Base-by-base conservation (phyloP, 805 yeast genomes). In the Yarrowia porcina region DNA sequence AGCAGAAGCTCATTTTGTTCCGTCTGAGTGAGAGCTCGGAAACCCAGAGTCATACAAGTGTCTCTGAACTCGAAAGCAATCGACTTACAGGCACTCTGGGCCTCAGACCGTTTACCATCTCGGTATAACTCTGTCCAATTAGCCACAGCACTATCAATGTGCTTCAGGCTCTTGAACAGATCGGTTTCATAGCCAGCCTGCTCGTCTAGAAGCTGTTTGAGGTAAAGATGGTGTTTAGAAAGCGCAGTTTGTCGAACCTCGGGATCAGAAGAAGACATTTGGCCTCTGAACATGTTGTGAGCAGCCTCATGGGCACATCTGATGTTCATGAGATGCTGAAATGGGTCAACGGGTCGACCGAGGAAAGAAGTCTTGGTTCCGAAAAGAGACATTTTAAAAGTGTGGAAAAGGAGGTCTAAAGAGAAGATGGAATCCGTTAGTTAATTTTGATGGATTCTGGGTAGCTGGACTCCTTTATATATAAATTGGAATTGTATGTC, bases 311-410 rank as follows among this genome's bases (percentile, higher is more conserved):
- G 54, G 38, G 33, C 30, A 20, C 23, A 30, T 6, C 54, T n/a
- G 18, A 47, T 15, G 54, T 47, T 47, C 38, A 47, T 47, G n/a
- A 47, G 36, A 9, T 47, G 54, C 54, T 47, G 54, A 18, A 47
- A 47, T 5, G 54, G 54, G 38, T 47, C 54, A 10, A 30, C 30
- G 12, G 54, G 54, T 20, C 54, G 54, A 27, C 50, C 50, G 18
- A 28, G 27, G 21, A 44, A n/a, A n/a, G 50, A n/a, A 15, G 50
- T 27, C 10, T 33, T 23, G 6, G 50, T 44, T 23, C 54, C 54
- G 20, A 47, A 47, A 15, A 47, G 7, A 12, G 54, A 47, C 54
- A 47, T 47, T 18, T 7, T 28, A 10, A 20, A 44, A 17, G 11
- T 13, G 13, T 25, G 28, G 28, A 25, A 8, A 8, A 15, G 15